Evolutionary conservation across 2,329 filamentous ascomycete genomes (phyloP), one percentile per base, ranked within the genome.

Genomic region (Knoxdaviesia capensis): DNA sequence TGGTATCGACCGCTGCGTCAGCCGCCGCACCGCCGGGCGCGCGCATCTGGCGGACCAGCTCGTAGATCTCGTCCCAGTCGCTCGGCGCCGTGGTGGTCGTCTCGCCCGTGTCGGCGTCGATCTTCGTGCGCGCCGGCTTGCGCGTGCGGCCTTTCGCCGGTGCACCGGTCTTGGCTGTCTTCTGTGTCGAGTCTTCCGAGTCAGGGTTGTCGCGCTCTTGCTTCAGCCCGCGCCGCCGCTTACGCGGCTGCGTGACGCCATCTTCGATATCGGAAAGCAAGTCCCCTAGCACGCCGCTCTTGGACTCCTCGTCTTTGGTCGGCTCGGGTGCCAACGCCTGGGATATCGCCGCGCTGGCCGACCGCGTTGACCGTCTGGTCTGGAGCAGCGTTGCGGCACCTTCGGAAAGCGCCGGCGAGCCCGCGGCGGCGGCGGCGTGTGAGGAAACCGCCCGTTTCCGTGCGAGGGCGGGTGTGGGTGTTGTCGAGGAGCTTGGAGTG

Each of bases 1-100:
- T 94, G 0, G 88, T 96, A 57, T 98, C 90, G 7, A 98, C 90
- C 0, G 88, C 82, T 1, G 90, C 90, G 70, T 80, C 59, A 63
- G 71, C 55, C 55, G 80, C 61, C 60, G 59, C 53, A 6, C 68
- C 68, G 3, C 66, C 68, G 0, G 60, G 55, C 5, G 59, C 56
- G 2, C 75, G 78, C 86, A 96, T 94, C 52, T 73, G 69, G 52
- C 79, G 78, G 38, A 92, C 80, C 1, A 74, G 62, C 33, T 68
- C 61, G 60, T 94, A 98, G 44, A 94, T 75, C 44, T 77, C 71
- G 47, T 85, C 75, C 90, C 90, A 94, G 55, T 86, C 76, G 1
- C 75, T 67, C 0, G 87, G 86, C 1, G 85, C 74, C n/a, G 59
- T 55, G 30, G 62, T 54, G 20, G 40, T 30, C 8, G 55, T 50